Conservation (phyloP, 2,329 filamentous ascomycete genomes). For the Sporothrix luriei region DNA sequence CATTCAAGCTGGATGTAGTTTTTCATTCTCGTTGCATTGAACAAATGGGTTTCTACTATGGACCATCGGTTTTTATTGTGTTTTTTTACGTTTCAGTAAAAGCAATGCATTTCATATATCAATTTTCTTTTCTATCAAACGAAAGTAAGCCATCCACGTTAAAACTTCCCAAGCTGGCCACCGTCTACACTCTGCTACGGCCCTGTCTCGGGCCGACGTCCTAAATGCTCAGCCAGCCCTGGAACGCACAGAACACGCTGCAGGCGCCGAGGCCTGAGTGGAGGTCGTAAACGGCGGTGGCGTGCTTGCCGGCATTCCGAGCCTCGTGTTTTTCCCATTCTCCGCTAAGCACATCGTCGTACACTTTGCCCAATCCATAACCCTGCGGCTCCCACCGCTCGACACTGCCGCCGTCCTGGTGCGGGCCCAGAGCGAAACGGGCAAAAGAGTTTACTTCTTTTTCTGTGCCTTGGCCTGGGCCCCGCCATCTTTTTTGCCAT, state of each 20-base stretch:
- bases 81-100: no score
- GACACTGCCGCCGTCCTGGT: conserved; percentile 72
- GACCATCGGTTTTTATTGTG: no score
- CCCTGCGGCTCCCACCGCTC: conserved; percentile 74
- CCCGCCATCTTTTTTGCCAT: no score
- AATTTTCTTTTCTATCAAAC: no score
- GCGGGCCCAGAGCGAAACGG: conserved; percentile 71
- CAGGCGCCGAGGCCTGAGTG: conserved; percentile 82
- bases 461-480: no score
- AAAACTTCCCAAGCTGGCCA: no score
- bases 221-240: conserved; percentile 85
- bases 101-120: no score
- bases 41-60: no score
- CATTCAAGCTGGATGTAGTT: no score
- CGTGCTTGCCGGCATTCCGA: conserved; percentile 73
- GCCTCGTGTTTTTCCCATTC: conserved; percentile 80
- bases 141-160: no score
- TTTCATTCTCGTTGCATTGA: no score
- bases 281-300: conserved; percentile 69
- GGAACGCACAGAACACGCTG: conserved; percentile 83
- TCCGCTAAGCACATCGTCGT: conserved; percentile 71
- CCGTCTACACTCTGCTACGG: no score
- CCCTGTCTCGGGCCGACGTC: conserved; percentile 72
- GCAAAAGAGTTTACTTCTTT: conserved; percentile 37
- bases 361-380: conserved; percentile 69